Base-by-base conservation (phyloP, 1,284 basidiomycete genomes). In the Leccinum holopus region DNA sequence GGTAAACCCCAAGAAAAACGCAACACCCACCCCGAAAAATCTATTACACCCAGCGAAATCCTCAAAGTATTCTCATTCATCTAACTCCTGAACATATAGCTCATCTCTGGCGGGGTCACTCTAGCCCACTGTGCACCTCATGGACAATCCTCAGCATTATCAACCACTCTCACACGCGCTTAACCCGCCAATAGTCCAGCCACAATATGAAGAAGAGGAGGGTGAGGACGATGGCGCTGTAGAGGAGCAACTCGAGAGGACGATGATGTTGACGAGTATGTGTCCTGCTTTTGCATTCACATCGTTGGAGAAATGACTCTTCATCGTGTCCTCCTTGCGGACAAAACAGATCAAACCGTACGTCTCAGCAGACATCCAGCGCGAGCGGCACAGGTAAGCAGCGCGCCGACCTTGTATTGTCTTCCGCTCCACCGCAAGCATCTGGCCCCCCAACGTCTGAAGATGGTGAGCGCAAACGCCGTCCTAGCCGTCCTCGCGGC, bases 81-180 rank as follows among this genome's bases (percentile, higher is more conserved):
- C 64, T 61, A 61, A 54, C 69, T 66, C 71, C 60, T 67, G 61
- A 71, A 62, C 72, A 69, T 63, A 73, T 69, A 25, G 47, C 65
- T 62, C 66, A 68, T 69, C 55, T 57, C 12, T 11, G 28, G 25
- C 33, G 39, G 57, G 65, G 66, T 59, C 54, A 64, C 44, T 59
- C 39, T 49, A 63, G 37, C 44, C 56, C 16, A 12, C 52, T 53
- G 63, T 60, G 53, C 35, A 49, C 54, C 52, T 49, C 65, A 90
- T 89, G 87, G 87, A 88, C 76, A 87, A 88, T 72, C 85, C 86
- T 61, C 88, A 90, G 73, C 85, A 88, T 70, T 91, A 91, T 77
- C 88, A 90, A 67, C 87, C 89, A 52, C 81, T 91, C 69, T 91
- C 89, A 63, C 86, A 90, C 78, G 90, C 89, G 57, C 80, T 91